These are phyloP conservation scores for Jackrogersella multiformis DNA, from an alignment of 495 filamentous ascomycete genomes.

Conservation along the genomic window DNA sequence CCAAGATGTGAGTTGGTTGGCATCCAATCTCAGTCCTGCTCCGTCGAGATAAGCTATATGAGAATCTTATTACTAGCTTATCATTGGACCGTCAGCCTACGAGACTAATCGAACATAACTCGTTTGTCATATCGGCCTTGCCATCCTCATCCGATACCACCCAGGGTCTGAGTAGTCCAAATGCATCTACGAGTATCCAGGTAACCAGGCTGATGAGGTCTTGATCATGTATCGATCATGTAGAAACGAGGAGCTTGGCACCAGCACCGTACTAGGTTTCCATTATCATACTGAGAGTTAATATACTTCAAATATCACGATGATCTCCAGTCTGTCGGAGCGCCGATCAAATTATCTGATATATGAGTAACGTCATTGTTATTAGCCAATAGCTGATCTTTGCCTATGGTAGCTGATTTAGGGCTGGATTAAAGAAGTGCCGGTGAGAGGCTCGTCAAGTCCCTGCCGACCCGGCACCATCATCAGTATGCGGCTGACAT, in stretches of 20 bases:
- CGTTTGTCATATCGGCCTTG: constrained; percentile 16
- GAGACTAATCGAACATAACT: constrained; percentile 15
- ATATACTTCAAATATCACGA: constrained; percentile 1
- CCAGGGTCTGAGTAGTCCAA: constrained; percentile 9
- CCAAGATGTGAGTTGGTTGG: constrained; percentile 35
- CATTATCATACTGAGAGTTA: not conserved
- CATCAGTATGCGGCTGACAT: constrained; percentile 34
- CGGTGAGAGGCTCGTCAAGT: not conserved
- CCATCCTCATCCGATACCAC: constrained; percentile 25
- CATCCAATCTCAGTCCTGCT: constrained; percentile 31
- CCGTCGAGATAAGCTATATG: constrained; percentile 25
- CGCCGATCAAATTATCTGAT: not conserved
- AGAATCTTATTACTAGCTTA: not conserved
- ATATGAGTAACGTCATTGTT: not conserved
- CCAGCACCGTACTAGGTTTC: not conserved
- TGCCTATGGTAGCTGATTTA: constrained; percentile 12
- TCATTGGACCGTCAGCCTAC: constrained; percentile 23
- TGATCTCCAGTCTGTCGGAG: not conserved
- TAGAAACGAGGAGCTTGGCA: constrained; percentile 5
- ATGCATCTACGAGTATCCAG: constrained; percentile 11
- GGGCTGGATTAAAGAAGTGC: constrained; percentile 14
- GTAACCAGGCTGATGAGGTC: constrained; percentile 15
- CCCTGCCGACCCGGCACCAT: constrained; percentile 31
- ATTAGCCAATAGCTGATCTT: constrained; percentile 15
- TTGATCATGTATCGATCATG: constrained; percentile 2